Percentiles rank a stretch among this genome's conserved stretches.
These are phyloP conservation scores for Kodamaea restingae DNA, from an alignment of 805 yeast species.

Conservation along the genomic window DNA sequence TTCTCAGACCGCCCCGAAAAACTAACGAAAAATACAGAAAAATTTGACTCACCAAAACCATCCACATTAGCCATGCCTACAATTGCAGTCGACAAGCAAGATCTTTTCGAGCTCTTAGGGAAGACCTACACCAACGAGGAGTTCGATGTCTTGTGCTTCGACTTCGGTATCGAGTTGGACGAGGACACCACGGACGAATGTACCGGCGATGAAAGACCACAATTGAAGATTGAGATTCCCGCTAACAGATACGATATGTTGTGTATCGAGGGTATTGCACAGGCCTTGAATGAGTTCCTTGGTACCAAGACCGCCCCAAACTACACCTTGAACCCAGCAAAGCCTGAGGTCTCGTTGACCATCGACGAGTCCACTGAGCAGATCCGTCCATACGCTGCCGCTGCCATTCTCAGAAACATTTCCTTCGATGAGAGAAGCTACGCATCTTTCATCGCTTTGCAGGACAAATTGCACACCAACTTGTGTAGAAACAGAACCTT, in stretches of 20 bases:
- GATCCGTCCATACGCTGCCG: constrained; percentile 91
- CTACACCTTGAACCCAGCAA: constrained; percentile 58
- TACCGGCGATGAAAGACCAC: constrained; percentile 82
- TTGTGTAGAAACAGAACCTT: constrained; percentile 95
- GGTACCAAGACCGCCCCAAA: constrained; percentile 65
- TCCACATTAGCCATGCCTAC: constrained; percentile 71
- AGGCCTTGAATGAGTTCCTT: constrained; percentile 86
- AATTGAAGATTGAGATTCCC: constrained; percentile 92
- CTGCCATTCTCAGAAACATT: constrained; percentile 85
- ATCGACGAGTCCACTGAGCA: constrained; percentile 69
- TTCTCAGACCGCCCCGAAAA: constrained; percentile 4
- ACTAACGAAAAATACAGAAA: constrained; percentile 2
- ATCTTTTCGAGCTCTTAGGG: constrained; percentile 76
- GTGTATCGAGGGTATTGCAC: constrained; percentile 97
- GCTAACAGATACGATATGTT: constrained; percentile 98
- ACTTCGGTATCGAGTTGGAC: constrained; percentile 95
- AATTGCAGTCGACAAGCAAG: constrained; percentile 90
- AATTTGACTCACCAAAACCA: constrained; percentile 11
- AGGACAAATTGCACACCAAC: constrained; percentile 93
- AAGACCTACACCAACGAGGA: constrained; percentile 67
- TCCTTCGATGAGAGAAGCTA: constrained; percentile 79
- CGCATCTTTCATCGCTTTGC: constrained; percentile 91
- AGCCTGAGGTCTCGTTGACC: constrained; percentile 60
- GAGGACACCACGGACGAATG: constrained; percentile 90
- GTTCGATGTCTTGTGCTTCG: constrained; percentile 95